Conservation (phyloP, 163 green algal species). For the Chloromonas sp. region DNA sequence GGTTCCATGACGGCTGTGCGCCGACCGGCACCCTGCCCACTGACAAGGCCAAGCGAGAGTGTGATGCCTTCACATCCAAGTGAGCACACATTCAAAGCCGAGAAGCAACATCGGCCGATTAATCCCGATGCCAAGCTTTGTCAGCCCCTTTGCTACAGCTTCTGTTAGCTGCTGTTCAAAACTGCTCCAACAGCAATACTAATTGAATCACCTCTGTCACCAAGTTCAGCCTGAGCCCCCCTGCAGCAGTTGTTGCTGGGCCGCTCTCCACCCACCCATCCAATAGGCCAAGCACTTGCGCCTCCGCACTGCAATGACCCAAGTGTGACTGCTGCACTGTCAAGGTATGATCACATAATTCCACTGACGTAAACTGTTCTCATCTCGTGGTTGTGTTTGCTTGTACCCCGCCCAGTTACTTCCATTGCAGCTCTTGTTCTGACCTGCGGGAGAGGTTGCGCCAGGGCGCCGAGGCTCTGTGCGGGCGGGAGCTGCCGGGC, state of each 20-base stretch:
- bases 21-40: background rate
- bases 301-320: too few species aligned
- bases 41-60: background rate
- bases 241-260: background rate
- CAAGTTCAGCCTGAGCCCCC: background rate
- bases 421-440: background rate
- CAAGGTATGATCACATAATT: too few species aligned
- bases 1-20: slow-evolving; percentile 1
- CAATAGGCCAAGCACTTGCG: too few species aligned
- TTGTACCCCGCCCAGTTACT: background rate
- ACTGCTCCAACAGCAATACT: too few species aligned
- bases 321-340: too few species aligned
- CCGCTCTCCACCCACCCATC: background rate
- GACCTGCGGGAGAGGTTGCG: background rate
- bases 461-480: background rate
- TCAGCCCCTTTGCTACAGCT: background rate
- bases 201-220: too few species aligned
- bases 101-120: background rate
- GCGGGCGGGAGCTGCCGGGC: background rate
- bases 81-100: background rate
- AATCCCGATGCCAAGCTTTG: too few species aligned
- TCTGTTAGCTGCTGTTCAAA: background rate
- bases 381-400: background rate
- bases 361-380: too few species aligned
- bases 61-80: background rate